These are phyloP conservation scores for Malus hybrid DNA, from an alignment of 331 rosid genomes.

Conservation along the genomic window DNA sequence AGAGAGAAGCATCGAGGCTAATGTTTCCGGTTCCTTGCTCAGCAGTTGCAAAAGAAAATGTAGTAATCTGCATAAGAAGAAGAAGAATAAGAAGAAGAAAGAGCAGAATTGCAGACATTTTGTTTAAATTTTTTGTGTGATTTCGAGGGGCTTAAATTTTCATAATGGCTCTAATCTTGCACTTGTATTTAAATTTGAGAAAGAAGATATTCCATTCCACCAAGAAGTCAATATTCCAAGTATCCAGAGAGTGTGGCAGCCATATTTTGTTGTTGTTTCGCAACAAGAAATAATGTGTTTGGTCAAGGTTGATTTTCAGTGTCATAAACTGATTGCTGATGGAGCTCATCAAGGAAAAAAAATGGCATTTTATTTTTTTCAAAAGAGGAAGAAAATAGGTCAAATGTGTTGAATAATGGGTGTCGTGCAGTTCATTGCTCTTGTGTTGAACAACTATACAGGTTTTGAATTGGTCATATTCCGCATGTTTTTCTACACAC, in stretches of 20 bases:
- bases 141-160: neutral
- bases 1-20: slow-evolving; percentile 1
- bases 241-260: neutral
- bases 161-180: neutral
- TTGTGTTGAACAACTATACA: neutral
- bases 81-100: neutral
- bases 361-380: too few species aligned
- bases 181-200: neutral
- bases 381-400: neutral
- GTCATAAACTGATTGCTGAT: too few species aligned
- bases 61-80: neutral
- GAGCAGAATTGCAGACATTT: slow-evolving; percentile 1
- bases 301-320: neutral
- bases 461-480: too few species aligned
- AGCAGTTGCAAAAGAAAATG: neutral
- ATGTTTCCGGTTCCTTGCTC: neutral
- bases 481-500: too few species aligned
- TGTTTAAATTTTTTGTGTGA: neutral
- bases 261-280: neutral
- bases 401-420: neutral
- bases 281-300: neutral
- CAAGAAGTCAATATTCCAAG: neutral
- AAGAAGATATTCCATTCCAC: neutral
- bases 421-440: neutral
- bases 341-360: too few species aligned